Evolutionary conservation across 202 grass and related monocot species (phyloP).

Genomic region (Musa balbisiana): DNA sequence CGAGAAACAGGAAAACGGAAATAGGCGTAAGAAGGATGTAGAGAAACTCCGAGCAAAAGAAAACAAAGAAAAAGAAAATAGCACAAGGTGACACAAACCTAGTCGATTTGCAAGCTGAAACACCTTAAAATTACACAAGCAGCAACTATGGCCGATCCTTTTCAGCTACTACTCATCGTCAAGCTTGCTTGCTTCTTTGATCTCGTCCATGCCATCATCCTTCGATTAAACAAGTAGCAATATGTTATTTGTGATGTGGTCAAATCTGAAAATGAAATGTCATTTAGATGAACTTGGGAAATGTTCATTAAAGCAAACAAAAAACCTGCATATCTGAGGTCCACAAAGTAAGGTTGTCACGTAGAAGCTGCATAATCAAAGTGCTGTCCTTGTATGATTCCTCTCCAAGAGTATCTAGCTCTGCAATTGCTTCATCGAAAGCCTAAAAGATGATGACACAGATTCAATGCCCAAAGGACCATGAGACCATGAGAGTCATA

Average conservation of each 20-base stretch:
- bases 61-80: not conserved
- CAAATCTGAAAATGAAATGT: not conserved
- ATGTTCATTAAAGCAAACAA: not conserved
- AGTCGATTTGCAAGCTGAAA: slow-evolving; percentile 44
- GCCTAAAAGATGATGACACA: slow-evolving; percentile 30
- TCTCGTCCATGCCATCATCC: slow-evolving; percentile 11
- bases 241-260: not conserved
- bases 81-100: slow-evolving; percentile 10
- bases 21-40: not conserved
- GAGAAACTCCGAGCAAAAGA: not conserved
- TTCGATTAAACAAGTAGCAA: slow-evolving; percentile 3
- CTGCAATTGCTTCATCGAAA: slow-evolving; percentile 65
- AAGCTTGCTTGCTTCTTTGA: slow-evolving; percentile 21
- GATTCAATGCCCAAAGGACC: slow-evolving; percentile 13
- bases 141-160: slow-evolving; percentile 6
- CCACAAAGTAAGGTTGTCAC: slow-evolving; percentile 80
- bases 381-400: slow-evolving; percentile 89
- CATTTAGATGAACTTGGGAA: not conserved
- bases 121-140: slow-evolving; percentile 24
- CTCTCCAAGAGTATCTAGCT: slow-evolving; percentile 66
- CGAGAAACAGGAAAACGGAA: no score
- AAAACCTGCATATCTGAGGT: slow-evolving; percentile 94
- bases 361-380: slow-evolving; percentile 77
- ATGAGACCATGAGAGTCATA: not conserved
- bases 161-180: slow-evolving; percentile 34